Evolutionary conservation across 306 rosid species (phyloP).

Genomic region (Ammopiptanthus mongolicus): DNA sequence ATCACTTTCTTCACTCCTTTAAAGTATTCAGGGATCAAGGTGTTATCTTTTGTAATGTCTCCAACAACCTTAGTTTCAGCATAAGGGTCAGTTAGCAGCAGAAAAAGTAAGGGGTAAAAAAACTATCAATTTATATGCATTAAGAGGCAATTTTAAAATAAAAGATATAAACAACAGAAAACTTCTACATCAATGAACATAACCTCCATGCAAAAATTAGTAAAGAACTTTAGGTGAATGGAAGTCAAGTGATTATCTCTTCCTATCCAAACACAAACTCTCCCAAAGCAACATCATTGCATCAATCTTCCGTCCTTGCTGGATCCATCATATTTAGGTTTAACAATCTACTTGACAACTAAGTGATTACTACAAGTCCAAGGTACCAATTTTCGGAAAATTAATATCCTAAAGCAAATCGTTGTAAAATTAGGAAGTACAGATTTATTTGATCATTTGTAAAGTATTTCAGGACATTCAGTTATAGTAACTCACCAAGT

Average conservation of each 20-base stretch:
- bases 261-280: not conserved
- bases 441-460: not conserved
- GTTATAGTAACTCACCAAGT: conserved; percentile 61
- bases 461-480: not conserved
- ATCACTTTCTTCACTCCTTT: conserved; percentile 86
- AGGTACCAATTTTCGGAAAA: not conserved
- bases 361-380: not conserved
- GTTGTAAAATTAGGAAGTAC: not conserved
- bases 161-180: not conserved
- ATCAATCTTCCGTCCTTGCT: not conserved
- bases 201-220: not conserved
- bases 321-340: not conserved
- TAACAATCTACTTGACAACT: not conserved
- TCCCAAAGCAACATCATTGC: not conserved
- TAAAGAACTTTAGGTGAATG: not conserved
- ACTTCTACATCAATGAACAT: not conserved
- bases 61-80: conserved; percentile 66
- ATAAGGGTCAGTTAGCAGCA: conserved; percentile 7
- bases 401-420: not conserved
- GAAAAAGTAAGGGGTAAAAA: not conserved
- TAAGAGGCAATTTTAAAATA: not conserved
- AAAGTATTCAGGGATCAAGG: conserved; percentile 67
- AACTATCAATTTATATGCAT: not conserved
- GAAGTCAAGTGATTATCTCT: conserved; percentile 1
- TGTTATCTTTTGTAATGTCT: conserved; percentile 77